phyloP scores from a whole-genome alignment of 441 rosid genomes.

The Kokia cookei region DNA sequence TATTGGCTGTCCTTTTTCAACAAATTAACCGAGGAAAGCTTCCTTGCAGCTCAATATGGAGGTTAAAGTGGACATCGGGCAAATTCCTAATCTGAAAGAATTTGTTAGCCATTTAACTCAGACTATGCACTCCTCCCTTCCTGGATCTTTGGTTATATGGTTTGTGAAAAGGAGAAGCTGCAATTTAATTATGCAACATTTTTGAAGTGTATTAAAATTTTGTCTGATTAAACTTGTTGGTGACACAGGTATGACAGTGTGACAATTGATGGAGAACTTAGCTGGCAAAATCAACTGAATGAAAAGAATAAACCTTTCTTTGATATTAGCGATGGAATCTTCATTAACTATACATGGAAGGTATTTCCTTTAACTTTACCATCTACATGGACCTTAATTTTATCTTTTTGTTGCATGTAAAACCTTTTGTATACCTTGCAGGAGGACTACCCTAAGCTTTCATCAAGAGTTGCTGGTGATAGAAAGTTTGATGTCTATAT shows the following conservation, averaged over 20 bases:
- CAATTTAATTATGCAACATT: not conserved
- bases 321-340: constrained; percentile 77
- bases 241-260: constrained; percentile 75
- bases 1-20: not conserved
- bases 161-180: constrained; percentile 21
- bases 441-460: constrained; percentile 54
- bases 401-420: not conserved
- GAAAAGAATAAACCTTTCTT: constrained; percentile 74
- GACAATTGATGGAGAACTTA: constrained; percentile 52
- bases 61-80: constrained; percentile 37
- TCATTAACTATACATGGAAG: constrained; percentile 68
- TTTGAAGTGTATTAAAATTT: constrained; percentile 1
- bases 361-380: constrained; percentile 17
- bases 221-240: constrained; percentile 2
- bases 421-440: constrained; percentile 19
- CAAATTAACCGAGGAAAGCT: constrained; percentile 10
- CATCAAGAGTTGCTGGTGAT: constrained; percentile 67
- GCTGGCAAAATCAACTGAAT: constrained; percentile 73
- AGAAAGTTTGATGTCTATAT: constrained; percentile 78
- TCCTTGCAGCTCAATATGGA: constrained; percentile 69
- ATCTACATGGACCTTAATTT: not conserved
- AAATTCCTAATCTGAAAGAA: constrained; percentile 54
- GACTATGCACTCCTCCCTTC: constrained; percentile 53
- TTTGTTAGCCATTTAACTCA: constrained; percentile 63
- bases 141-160: constrained; percentile 83